Base-by-base conservation (phyloP, 164 flowering plant genomes). In the Umbilicus rupestris region DNA sequence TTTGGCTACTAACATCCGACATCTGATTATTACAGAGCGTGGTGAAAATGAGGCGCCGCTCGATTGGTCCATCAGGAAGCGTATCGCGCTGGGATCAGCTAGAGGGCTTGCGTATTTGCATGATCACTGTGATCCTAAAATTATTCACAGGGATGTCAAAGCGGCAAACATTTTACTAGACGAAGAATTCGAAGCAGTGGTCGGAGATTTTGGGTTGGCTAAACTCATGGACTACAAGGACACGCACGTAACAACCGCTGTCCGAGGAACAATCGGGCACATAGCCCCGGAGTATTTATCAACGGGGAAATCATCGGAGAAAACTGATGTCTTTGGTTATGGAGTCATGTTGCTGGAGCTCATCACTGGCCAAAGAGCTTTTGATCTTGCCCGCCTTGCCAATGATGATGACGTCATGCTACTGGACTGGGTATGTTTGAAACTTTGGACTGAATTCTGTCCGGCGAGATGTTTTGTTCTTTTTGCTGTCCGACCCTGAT, bases 61-160 rank as follows among this genome's bases (percentile, higher is more conserved):
- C 28, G 73, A 77, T 39, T 77, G 80, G 80, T 64, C 45, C 33
- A 68, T 6, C 19, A 62, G 80, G 52, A 72, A 72, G 65, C 69
- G 62, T 24, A 72, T 77, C 59, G 78, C 80, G 52, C 46, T 77
- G 39, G 78, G 80, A 35, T 50, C 80, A 19, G 80, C 80, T 10
- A 74, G 76, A 63, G 80, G 80, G 37, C 78, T 78, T 55, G 78
- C 76, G 31, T 78, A 78, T 58, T 58, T 78, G 72, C 80, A 78
- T 44, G 73, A 78, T 58, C 75, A 74, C 29, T 77, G 80, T 39
- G 73, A 74, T 60, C 75, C 78, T 7, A 77, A 73, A 72, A 73
- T 77, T 28, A 75, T 78, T 50, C 78, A 75, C 24, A 74, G 81
- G 29, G 80, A 78, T 66, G 78, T 78, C 15, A 78, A 78, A 64